Percentiles rank a stretch among this genome's conserved stretches.
These are phyloP conservation scores for Mucuna pruriens DNA, from an alignment of 306 rosid genomes.

Conservation along the genomic window DNA sequence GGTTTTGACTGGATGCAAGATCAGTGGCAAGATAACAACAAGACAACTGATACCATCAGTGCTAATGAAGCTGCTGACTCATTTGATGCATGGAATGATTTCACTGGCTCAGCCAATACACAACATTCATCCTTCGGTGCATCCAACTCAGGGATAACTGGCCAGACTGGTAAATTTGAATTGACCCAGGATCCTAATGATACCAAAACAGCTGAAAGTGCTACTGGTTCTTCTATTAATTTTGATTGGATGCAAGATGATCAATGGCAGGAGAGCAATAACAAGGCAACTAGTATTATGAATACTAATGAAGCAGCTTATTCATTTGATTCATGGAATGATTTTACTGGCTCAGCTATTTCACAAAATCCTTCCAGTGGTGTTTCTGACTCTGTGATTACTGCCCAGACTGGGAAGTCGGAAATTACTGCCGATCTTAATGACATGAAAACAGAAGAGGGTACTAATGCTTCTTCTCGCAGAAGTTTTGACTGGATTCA, in stretches of 20 bases:
- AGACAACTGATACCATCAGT: slow-evolving; percentile 43
- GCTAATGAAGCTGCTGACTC: slow-evolving; percentile 46
- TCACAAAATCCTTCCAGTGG: slow-evolving; percentile 47
- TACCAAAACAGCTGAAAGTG: slow-evolving; percentile 49
- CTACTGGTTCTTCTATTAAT: slow-evolving; percentile 40
- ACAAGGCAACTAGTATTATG: slow-evolving; percentile 42
- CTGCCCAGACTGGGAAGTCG: slow-evolving; percentile 49
- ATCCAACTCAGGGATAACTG: slow-evolving; percentile 48
- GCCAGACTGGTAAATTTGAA: slow-evolving; percentile 50
- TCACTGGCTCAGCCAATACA: slow-evolving; percentile 53
- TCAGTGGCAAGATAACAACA: slow-evolving; percentile 48
- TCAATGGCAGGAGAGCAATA: slow-evolving; percentile 48
- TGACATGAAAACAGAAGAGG: slow-evolving; percentile 43
- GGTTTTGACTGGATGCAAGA: slow-evolving; percentile 58
- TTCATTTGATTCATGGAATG: slow-evolving; percentile 71
- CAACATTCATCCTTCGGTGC: slow-evolving; percentile 43
- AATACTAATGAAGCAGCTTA: slow-evolving; percentile 42
- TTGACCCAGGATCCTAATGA: slow-evolving; percentile 35
- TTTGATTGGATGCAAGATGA: slow-evolving; percentile 63
- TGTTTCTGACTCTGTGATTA: slow-evolving; percentile 46
- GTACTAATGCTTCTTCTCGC: slow-evolving; percentile 39
- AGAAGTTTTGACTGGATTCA: slow-evolving; percentile 56
- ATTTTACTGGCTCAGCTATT: slow-evolving; percentile 61
- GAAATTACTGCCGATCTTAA: slow-evolving; percentile 43
- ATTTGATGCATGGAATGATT: slow-evolving; percentile 71